Evolutionary conservation across 192 early-diverging fungal genomes (phyloP).

Genomic region (Allomyces macrogynus): DNA sequence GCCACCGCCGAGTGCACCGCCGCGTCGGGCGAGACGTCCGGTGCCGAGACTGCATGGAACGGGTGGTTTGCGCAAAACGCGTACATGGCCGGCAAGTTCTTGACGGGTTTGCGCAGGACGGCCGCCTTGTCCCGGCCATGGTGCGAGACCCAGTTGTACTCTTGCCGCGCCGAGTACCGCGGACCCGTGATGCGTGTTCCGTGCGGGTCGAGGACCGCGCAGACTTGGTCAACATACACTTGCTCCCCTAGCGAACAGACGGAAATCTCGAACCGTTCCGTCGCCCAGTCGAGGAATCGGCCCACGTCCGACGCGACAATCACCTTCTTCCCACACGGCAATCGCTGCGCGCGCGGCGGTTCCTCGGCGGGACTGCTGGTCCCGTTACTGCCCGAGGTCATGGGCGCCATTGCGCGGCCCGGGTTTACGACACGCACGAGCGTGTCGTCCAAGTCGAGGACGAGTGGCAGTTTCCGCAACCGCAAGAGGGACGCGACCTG

Average conservation of each 20-base stretch:
- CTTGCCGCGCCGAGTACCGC: slow-evolving; percentile 42
- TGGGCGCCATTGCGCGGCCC: no score
- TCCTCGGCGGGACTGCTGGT: neutral
- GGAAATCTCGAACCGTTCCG: slow-evolving; percentile 41
- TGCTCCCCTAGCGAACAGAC: slow-evolving; percentile 61
- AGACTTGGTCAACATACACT: slow-evolving; percentile 50
- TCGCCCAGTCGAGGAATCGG: slow-evolving; percentile 56
- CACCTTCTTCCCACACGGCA: neutral
- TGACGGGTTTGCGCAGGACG: slow-evolving; percentile 32
- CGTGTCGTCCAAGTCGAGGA: slow-evolving; percentile 60
- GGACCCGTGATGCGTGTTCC: slow-evolving; percentile 33
- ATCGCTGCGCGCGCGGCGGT: neutral
- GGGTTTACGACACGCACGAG: slow-evolving; percentile 45
- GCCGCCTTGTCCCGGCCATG: slow-evolving; percentile 4
- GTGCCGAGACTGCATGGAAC: neutral
- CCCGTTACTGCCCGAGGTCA: no score
- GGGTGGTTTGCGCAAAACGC: slow-evolving; percentile 24
- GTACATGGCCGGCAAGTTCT: slow-evolving; percentile 45
- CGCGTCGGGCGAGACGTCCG: no score
- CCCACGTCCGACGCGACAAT: slow-evolving; percentile 15
- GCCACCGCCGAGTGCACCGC: no score
- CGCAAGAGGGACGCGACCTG: slow-evolving; percentile 23
- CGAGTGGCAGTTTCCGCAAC: slow-evolving; percentile 37
- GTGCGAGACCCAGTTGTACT: slow-evolving; percentile 36
- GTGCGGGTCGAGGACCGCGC: slow-evolving; percentile 36